Evolutionary conservation across 2,329 filamentous ascomycete species (phyloP).

Genomic region (Leptographium procerum): DNA sequence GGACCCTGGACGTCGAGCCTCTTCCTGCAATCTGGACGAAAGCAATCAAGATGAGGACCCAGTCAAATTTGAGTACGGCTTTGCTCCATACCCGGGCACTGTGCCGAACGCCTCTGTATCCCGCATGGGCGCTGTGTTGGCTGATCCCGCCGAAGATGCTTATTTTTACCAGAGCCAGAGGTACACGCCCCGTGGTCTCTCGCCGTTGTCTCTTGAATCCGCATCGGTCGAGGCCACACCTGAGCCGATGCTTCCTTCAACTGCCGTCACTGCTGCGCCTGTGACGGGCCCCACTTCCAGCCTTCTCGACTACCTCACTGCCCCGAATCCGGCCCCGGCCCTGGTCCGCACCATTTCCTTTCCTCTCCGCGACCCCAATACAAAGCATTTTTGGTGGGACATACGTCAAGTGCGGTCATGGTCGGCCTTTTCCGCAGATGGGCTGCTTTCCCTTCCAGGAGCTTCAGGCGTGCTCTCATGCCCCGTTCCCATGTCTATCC

Average conservation of each 20-base stretch:
- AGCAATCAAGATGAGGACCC: slow-evolving; percentile 29
- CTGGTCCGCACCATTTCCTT: slow-evolving; percentile 71
- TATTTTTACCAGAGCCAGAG: slow-evolving; percentile 36
- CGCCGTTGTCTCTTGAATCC: slow-evolving; percentile 27
- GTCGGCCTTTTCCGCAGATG: slow-evolving; percentile 63
- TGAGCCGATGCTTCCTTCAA: slow-evolving; percentile 43
- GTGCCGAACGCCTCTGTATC: slow-evolving; percentile 22
- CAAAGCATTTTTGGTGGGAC: slow-evolving; percentile 93
- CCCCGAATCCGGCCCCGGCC: slow-evolving; percentile 68
- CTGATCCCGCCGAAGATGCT: slow-evolving; percentile 16
- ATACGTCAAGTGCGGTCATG: slow-evolving; percentile 77
- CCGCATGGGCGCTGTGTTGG: slow-evolving; percentile 2
- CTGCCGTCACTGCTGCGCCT: slow-evolving; percentile 65
- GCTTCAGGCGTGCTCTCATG: slow-evolving; percentile 63
- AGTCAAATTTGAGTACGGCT: slow-evolving; percentile 52
- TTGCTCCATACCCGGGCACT: slow-evolving; percentile 71
- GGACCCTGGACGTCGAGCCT: slow-evolving; percentile 44
- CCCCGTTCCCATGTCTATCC: slow-evolving; percentile 48
- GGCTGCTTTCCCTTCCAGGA: slow-evolving; percentile 61
- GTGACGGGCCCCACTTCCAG: slow-evolving; percentile 63
- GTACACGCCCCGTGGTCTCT: slow-evolving; percentile 35
- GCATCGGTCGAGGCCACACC: slow-evolving; percentile 21
- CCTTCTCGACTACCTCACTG: slow-evolving; percentile 66
- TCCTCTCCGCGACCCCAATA: slow-evolving; percentile 52
- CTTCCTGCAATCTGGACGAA: slow-evolving; percentile 55